These are phyloP conservation scores for Penicillium ochrochloron DNA, from an alignment of 495 filamentous ascomycete species.

Conservation along the genomic window DNA sequence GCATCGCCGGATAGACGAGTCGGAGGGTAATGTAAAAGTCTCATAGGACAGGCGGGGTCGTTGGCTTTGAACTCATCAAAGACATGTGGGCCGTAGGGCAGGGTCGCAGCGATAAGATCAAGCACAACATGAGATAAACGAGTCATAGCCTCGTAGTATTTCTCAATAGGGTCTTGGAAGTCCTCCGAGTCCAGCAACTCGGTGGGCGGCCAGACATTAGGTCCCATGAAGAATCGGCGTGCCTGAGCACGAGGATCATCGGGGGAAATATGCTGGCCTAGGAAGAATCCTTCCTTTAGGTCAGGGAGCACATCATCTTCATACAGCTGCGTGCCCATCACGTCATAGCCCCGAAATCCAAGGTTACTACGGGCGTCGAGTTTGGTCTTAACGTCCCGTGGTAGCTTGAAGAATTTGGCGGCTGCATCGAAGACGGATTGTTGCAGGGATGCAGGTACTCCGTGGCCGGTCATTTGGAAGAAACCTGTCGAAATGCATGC, in stretches of 20 bases:
- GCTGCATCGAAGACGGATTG: constrained; percentile 30
- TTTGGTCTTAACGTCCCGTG: constrained; percentile 31
- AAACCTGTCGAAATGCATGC: constrained; percentile 43
- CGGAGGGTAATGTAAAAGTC: constrained; percentile 44
- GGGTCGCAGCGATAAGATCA: constrained; percentile 24
- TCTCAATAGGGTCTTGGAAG: constrained; percentile 27
- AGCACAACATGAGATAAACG: constrained; percentile 25
- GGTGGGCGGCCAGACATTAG: constrained; percentile 35
- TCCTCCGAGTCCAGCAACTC: constrained; percentile 15
- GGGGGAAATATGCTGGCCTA: constrained; percentile 30
- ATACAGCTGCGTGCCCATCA: constrained; percentile 32
- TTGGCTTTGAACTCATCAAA: constrained; percentile 35
- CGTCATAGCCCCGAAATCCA: constrained; percentile 39
- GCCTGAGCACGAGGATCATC: constrained; percentile 34
- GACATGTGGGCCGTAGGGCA: constrained; percentile 32
- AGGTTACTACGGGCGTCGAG: constrained; percentile 24
- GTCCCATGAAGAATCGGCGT: constrained; percentile 31
- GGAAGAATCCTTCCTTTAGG: constrained; percentile 41
- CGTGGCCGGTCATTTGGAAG: constrained; percentile 42
- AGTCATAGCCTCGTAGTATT: constrained; percentile 24
- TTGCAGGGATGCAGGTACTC: constrained; percentile 32
- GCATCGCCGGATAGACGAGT: constrained; percentile 6
- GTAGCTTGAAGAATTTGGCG: constrained; percentile 38
- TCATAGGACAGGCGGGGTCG: constrained; percentile 29
- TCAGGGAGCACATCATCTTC: constrained; percentile 29